These are phyloP conservation scores for Hypoxylon fuscum DNA, from an alignment of 495 filamentous ascomycete species.

Conservation along the genomic window DNA sequence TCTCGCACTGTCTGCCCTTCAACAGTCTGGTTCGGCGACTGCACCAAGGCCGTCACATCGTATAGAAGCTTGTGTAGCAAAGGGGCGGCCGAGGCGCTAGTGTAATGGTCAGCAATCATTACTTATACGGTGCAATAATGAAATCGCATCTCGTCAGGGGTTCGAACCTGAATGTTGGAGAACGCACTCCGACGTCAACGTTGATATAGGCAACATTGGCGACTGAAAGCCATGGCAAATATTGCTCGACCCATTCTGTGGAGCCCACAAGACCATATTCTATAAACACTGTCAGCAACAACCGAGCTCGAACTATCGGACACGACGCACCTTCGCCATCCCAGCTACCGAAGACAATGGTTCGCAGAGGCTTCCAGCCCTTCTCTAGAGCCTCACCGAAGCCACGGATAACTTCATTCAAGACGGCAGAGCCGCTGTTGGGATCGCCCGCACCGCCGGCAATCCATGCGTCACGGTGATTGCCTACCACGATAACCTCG, in stretches of 20 bases:
- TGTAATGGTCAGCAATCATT: too few species aligned
- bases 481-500: constrained; percentile 92
- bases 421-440: constrained; percentile 87
- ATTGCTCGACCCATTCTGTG: constrained; percentile 97
- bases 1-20: constrained; percentile 78
- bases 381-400: constrained; percentile 79
- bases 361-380: constrained; percentile 91
- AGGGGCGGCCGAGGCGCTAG: constrained; percentile 79
- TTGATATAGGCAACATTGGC: constrained; percentile 90
- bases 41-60: constrained; percentile 73
- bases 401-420: constrained; percentile 85
- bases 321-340: too few species aligned
- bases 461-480: constrained; percentile 95
- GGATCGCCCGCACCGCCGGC: constrained; percentile 88
- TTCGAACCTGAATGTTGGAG: constrained; percentile 71
- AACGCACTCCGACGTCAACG: constrained; percentile 82
- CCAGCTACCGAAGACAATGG: constrained; percentile 94
- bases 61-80: constrained; percentile 80
- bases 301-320: too few species aligned
- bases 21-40: constrained; percentile 85
- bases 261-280: constrained; percentile 93
- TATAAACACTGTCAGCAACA: too few species aligned
- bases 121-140: too few species aligned
- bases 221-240: constrained; percentile 80
- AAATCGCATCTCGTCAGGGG: too few species aligned